phyloP scores from a whole-genome alignment of 805 yeast genomes.

The Cyberlindnera maritima region DNA sequence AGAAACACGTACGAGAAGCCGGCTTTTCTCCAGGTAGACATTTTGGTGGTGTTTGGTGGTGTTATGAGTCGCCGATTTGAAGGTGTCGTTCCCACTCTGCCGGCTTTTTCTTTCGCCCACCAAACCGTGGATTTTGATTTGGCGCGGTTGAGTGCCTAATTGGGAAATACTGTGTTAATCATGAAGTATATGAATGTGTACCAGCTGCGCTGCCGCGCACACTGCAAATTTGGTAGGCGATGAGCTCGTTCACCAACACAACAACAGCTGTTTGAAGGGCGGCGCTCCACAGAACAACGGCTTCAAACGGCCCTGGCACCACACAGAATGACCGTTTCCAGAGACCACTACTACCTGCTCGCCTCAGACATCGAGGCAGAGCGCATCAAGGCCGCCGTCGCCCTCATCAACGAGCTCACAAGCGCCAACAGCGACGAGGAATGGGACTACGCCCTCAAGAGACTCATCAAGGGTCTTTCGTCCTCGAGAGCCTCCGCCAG shows the following conservation, averaged over 20 bases:
- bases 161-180: constrained; percentile 4
- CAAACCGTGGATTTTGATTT: constrained; percentile 5
- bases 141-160: constrained; percentile 22
- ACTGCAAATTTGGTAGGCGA: constrained; percentile 4
- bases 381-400: constrained; percentile 68
- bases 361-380: constrained; percentile 76
- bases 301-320: background rate
- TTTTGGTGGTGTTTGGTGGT: constrained; percentile 23
- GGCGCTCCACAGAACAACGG: too few relatives aligned
- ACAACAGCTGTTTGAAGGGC: background rate
- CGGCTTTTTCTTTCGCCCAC: constrained; percentile 5
- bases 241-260: constrained; percentile 1
- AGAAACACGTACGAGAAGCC: constrained; percentile 51
- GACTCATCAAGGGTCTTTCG: constrained; percentile 78
- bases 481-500: constrained; percentile 84
- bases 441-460: constrained; percentile 77
- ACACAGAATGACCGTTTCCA: constrained; percentile 48
- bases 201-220: background rate
- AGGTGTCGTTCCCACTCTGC: constrained; percentile 2
- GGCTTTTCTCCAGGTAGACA: constrained; percentile 65
- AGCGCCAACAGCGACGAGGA: constrained; percentile 46
- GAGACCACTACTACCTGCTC: constrained; percentile 72
- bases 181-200: background rate
- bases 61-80: too few relatives aligned
- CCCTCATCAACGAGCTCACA: constrained; percentile 57